Base-by-base conservation (phyloP, 2,329 filamentous ascomycete genomes). In the Venturia oleaginea region DNA sequence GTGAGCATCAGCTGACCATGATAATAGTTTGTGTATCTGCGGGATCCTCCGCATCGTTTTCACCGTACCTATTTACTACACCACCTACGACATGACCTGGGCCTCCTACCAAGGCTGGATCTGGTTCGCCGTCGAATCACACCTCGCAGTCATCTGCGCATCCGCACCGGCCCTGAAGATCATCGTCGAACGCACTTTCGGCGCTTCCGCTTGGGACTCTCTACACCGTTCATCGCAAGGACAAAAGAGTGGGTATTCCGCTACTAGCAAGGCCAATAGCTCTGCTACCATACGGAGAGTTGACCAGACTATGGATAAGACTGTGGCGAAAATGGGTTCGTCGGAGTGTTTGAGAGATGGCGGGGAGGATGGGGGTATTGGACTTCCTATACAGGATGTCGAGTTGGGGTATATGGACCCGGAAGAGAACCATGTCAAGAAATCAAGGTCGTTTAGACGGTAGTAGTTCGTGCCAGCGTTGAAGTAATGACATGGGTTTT, bases 1-100 rank as follows among this genome's bases (percentile, higher is more conserved):
- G 2, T 8, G 11, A 22, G 6, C n/a, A 22, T 22, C n/a, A 10
- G 24, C 63, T 63, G 42, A 62, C 32, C 10, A 32, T 34, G 24
- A 43, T 19, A 15, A 46, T 59, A 75, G 73, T 22, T 71, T 72
- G 1, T 75, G 72, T 54, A 67, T 74, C 4, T 73, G 71, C 37
- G 72, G 75, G 46, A 68, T 74, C 17, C 66, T 78, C 65, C 72
- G 77, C 22, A 73, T 75, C 0, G 75, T 75, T 64, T 76, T 74
- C 62, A 72, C 76, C 15, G 66, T 69, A 3, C 68, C 70, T 42
- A 34, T 63, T 17, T 65, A 64, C 61, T 65, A 51, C 27, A 19
- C 17, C 5, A 63, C 64, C n/a, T 65, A 65, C 46, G 64, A 65
- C 30, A 37, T 65, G 24, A 65, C 64, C 15, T 65, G 64, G 64